These are phyloP conservation scores for Eutrema japonicum DNA, from an alignment of 345 rosid genomes.

Conservation along the genomic window DNA sequence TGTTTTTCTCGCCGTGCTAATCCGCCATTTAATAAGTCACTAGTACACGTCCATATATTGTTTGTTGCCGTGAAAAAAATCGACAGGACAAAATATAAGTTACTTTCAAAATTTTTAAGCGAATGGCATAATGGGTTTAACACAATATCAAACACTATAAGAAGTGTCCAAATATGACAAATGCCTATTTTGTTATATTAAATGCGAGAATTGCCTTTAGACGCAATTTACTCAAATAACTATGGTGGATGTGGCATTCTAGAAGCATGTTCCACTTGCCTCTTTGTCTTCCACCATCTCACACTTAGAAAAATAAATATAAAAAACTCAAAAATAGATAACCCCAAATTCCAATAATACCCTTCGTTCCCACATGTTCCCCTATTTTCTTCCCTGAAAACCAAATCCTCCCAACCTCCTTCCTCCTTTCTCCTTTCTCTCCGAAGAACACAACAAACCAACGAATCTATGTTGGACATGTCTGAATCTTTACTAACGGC, in stretches of 20 bases:
- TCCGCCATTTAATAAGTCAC: no score
- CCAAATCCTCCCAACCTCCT: conserved; percentile 2
- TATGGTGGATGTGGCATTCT: conserved; percentile 30
- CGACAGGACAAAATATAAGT: no score
- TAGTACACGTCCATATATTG: no score
- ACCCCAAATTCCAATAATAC: conserved; percentile 1
- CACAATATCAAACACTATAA: no score
- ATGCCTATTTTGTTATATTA: no score
- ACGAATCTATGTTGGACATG: conserved; percentile 50
- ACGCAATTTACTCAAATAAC: not conserved
- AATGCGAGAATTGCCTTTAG: no score
- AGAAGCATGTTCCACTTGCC: conserved; percentile 43
- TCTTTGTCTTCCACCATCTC: conserved; percentile 37
- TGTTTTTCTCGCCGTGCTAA: no score
- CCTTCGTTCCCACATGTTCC: conserved; percentile 13
- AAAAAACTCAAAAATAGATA: not conserved
- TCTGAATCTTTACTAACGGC: conserved; percentile 65
- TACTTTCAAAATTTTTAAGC: no score
- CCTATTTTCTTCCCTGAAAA: conserved; percentile 1
- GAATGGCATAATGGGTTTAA: no score
- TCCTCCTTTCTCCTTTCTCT: not conserved
- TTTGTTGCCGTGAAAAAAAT: no score
- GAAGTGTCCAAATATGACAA: no score
- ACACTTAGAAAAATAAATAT: not conserved
- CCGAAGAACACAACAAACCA: not conserved